Conservation (phyloP, 192 early-diverging fungal genomes). For the Entomortierella chlamydospora region DNA sequence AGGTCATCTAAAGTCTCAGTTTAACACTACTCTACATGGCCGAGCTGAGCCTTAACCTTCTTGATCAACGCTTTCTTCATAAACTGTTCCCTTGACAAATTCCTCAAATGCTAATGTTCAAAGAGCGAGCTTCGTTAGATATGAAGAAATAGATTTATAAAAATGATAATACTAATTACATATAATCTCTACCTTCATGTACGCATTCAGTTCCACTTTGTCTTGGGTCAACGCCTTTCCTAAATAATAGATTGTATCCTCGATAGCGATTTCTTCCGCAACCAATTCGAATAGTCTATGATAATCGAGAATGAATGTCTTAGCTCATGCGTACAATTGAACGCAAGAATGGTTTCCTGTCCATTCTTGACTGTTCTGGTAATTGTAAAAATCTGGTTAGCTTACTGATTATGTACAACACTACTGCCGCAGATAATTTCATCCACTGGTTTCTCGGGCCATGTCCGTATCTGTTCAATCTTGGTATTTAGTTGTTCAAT, state of each 20-base stretch:
- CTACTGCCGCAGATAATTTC: slow-evolving; percentile 69
- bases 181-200: slow-evolving; percentile 73
- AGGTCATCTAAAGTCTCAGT: no score
- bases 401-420: slow-evolving; percentile 79
- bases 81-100: slow-evolving; percentile 89
- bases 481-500: slow-evolving; percentile 67
- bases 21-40: slow-evolving; percentile 36
- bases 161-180: background rate
- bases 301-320: slow-evolving; percentile 23
- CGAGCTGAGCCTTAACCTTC: slow-evolving; percentile 68
- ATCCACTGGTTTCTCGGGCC: slow-evolving; percentile 75
- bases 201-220: slow-evolving; percentile 74
- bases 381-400: no score
- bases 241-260: slow-evolving; percentile 88
- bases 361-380: no score
- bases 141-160: background rate
- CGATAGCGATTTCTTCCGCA: slow-evolving; percentile 89
- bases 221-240: slow-evolving; percentile 83
- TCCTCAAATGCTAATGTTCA: slow-evolving; percentile 82
- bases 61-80: slow-evolving; percentile 83
- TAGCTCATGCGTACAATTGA: background rate
- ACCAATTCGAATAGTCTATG: slow-evolving; percentile 88
- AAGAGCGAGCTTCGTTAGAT: no score
- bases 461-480: slow-evolving; percentile 60
- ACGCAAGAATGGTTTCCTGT: no score